A percentile compares a stretch with the other conserved stretches of the same genome.
Evolutionary conservation across 2,329 filamentous ascomycete species (phyloP).

Genomic region (Teratosphaeria pseudoeucalypti): DNA sequence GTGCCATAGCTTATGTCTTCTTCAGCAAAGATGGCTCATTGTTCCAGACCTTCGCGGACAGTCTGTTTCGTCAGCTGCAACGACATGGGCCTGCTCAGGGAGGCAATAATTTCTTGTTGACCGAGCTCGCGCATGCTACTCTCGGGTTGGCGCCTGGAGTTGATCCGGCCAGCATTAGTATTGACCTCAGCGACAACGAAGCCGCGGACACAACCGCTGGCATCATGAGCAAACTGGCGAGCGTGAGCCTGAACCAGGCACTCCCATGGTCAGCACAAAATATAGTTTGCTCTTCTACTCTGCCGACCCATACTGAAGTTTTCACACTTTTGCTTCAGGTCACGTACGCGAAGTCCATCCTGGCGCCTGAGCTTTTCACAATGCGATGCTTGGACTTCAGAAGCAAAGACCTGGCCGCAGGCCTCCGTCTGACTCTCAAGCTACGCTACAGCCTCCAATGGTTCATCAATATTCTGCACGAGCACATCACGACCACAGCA

Average conservation of each 20-base stretch:
- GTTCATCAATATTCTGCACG: constrained; percentile 65
- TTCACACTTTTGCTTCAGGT: constrained; percentile 71
- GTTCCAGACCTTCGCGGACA: constrained; percentile 54
- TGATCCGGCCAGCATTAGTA: constrained; percentile 52
- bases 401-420: not conserved
- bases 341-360: constrained; percentile 56
- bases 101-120: constrained; percentile 64
- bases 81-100: not conserved
- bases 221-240: constrained; percentile 6
- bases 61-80: constrained; percentile 72
- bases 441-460: constrained; percentile 58
- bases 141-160: constrained; percentile 46
- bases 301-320: constrained; percentile 58
- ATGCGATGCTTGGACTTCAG: constrained; percentile 6
- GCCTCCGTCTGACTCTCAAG: constrained; percentile 31
- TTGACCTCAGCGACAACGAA: constrained; percentile 40
- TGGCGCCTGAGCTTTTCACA: constrained; percentile 44
- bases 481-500: constrained; percentile 65
- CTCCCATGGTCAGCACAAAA: constrained; percentile 55
- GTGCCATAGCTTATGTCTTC: constrained; percentile 62
- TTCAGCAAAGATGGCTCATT: constrained; percentile 64
- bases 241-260: constrained; percentile 15
- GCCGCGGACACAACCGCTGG: constrained; percentile 44
- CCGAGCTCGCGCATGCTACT: constrained; percentile 63
- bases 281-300: constrained; percentile 56